These are phyloP conservation scores for Solanum pennellii DNA, from an alignment of 257 asterid species.

Conservation along the genomic window DNA sequence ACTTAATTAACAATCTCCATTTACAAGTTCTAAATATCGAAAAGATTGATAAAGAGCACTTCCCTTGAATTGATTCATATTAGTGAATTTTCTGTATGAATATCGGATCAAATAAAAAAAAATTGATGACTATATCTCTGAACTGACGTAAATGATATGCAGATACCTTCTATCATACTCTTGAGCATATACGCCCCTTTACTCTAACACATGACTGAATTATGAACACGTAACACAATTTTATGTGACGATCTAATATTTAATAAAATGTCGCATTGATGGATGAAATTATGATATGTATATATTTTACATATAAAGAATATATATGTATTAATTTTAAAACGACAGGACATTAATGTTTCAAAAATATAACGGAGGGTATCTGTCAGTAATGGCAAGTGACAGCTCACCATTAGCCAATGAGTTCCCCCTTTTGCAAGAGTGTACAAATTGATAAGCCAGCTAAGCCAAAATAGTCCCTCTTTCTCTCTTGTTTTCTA, in stretches of 20 bases:
- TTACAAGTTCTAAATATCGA: rapidly evolving
- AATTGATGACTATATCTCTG: rapidly evolving
- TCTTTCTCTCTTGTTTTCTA: background rate
- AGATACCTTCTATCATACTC: too few relatives aligned
- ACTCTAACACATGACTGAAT: too few relatives aligned
- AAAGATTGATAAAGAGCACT: background rate
- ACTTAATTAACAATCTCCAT: background rate
- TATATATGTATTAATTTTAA: too few relatives aligned
- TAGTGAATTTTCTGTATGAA: rapidly evolving
- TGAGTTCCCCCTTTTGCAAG: background rate
- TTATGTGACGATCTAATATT: too few relatives aligned
- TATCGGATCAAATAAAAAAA: background rate
- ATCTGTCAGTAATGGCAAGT: background rate
- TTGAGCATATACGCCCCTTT: too few relatives aligned
- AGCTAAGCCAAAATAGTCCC: background rate
- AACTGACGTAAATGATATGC: too few relatives aligned
- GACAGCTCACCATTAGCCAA: background rate
- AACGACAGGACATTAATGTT: rapidly evolving
- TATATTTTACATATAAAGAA: too few relatives aligned
- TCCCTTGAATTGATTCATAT: background rate
- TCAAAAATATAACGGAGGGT: too few relatives aligned
- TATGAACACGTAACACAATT: too few relatives aligned
- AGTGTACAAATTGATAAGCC: background rate
- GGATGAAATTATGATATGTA: too few relatives aligned
- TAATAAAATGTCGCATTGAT: too few relatives aligned